Base-by-base conservation (phyloP, 1,284 basidiomycete species). In the Ustilago sp. region DNA sequence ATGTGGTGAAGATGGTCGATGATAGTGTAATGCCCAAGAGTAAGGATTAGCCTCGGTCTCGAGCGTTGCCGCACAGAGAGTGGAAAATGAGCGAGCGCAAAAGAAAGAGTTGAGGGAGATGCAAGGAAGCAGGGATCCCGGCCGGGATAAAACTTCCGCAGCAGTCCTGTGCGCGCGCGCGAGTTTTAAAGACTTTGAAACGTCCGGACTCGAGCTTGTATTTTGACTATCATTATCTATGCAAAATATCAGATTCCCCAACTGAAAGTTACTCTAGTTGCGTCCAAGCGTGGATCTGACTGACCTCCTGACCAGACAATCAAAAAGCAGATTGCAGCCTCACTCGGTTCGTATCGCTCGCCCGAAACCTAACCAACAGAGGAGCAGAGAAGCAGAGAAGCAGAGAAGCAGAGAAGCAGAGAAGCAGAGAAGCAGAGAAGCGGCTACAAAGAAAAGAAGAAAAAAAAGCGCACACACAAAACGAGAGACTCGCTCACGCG, bases 291-390 rank as follows among this genome's bases (percentile, higher is more conserved):
- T 54, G 39, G 39, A 54, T 41, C n/a, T 43, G 59, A 17, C 59
- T 35, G 59, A 17, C 59, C 59, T 51, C 59, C 59, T 61, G 59
- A 61, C 51, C 51, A 19, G 50, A 43, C 36, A 36, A n/a, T 47
- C 35, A 36, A 28, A 57, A 36, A 8, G n/a, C 36, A 38, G 13
- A n/a, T 28, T 38, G 28, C 12, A 45, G 55, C 36, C 39, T 8
- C 12, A 45, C 39, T 8, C 12, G 19, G 19, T 19, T 41, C 39
- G 17, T 4, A 17, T 19, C 43, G 43, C 43, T 45, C 43, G 43
- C 43, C 43, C 43, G 43, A 45, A 45, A 45, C 43, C n/a, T 19
- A 53, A 38, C 55, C 50, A 32, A 51, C 23, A 51, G 28, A 8
- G 11, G 34, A 28, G 23, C 28, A 35, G 34, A 9, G 23, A n/a